Evolutionary conservation across 768 basidiomycete genomes (phyloP).

Genomic region (Mycena amicta): DNA sequence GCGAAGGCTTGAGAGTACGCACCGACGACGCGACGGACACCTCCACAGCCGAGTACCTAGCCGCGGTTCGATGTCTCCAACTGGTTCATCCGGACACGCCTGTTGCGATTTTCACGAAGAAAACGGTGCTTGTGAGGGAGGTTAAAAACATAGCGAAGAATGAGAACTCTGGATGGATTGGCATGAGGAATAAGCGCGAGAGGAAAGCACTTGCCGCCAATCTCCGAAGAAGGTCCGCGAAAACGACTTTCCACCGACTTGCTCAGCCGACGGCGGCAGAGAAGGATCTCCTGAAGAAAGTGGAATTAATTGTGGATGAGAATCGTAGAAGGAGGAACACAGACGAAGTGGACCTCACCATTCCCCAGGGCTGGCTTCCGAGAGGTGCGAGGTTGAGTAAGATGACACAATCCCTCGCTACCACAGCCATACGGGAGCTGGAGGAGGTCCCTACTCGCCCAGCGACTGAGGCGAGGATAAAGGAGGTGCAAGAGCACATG

Average conservation of each 20-base stretch:
- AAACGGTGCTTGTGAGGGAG: background rate
- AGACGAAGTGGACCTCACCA: background rate
- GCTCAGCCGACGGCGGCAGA: background rate
- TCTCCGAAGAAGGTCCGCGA: background rate
- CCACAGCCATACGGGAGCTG: background rate
- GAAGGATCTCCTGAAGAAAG: background rate
- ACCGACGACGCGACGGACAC: background rate
- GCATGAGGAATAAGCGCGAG: background rate
- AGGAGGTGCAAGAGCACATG: background rate
- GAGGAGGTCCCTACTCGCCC: background rate
- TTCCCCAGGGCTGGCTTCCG: background rate
- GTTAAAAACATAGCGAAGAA: background rate
- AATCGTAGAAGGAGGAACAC: background rate
- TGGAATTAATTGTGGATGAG: background rate
- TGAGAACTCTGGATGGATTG: background rate
- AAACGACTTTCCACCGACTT: background rate
- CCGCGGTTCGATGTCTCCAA: background rate
- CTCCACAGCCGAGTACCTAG: background rate
- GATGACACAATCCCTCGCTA: background rate
- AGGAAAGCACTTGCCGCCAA: background rate
- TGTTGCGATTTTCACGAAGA: background rate
- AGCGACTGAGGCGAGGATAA: background rate
- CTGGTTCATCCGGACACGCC: background rate
- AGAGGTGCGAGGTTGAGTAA: background rate
- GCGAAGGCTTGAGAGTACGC: too few relatives aligned